Evolutionary conservation across 2,329 filamentous ascomycete species (phyloP).

Genomic region (Claviceps sorghi): DNA sequence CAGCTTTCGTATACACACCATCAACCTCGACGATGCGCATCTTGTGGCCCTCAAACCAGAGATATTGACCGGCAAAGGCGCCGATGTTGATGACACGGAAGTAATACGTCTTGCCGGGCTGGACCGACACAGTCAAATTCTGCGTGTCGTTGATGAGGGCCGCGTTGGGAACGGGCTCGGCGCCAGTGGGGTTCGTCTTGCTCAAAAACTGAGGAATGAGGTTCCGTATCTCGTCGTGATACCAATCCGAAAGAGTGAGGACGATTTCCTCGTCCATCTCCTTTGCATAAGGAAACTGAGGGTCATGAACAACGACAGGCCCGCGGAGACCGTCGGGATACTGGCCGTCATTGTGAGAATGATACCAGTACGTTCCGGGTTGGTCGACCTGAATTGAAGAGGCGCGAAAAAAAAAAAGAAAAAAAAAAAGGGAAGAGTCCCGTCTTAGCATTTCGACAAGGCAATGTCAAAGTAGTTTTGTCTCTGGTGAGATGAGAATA

Average conservation of each 20-base stretch:
- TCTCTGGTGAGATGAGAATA: not conserved
- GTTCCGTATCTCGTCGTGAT: constrained; percentile 42
- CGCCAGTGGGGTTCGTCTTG: constrained; percentile 40
- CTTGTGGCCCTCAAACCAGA: constrained; percentile 53
- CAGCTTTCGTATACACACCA: constrained; percentile 50
- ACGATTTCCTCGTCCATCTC: constrained; percentile 49
- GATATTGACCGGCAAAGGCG: constrained; percentile 52
- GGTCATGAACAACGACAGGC: constrained; percentile 50
- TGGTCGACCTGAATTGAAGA: constrained; percentile 35
- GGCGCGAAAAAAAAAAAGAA: not conserved
- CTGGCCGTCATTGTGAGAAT: constrained; percentile 52
- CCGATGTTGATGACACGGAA: constrained; percentile 60
- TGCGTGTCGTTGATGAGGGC: constrained; percentile 59
- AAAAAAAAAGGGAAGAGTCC: too few relatives aligned
- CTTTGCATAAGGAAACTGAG: constrained; percentile 38
- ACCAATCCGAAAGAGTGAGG: constrained; percentile 56
- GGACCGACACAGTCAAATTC: constrained; percentile 41
- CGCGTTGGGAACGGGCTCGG: constrained; percentile 52
- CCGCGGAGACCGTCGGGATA: constrained; percentile 57
- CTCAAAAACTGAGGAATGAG: constrained; percentile 35
- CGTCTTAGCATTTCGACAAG: not conserved
- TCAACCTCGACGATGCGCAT: constrained; percentile 61
- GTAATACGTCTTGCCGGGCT: constrained; percentile 57
- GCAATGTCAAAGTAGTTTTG: not conserved
- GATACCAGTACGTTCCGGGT: constrained; percentile 68